These are phyloP conservation scores for Fusarium camptoceras DNA, from an alignment of 2,329 filamentous ascomycete species.

Conservation along the genomic window DNA sequence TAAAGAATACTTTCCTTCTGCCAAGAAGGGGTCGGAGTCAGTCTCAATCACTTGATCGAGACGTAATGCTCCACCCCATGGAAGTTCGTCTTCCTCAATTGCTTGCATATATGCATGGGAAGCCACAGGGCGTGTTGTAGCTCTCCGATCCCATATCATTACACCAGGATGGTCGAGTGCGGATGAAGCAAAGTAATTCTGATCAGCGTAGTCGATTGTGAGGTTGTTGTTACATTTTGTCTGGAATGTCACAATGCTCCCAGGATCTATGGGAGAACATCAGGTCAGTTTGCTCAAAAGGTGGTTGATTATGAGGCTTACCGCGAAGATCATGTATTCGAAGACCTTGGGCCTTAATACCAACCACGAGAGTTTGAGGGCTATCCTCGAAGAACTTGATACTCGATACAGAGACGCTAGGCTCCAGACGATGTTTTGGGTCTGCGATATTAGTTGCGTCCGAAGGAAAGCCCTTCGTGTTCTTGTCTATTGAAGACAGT, in stretches of 20 bases:
- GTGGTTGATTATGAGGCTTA: slow-evolving; percentile 50
- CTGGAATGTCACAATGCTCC: slow-evolving; percentile 68
- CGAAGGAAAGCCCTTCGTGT: slow-evolving; percentile 62
- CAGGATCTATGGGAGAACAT: slow-evolving; percentile 54
- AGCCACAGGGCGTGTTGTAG: slow-evolving; percentile 63
- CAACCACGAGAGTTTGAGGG: slow-evolving; percentile 79
- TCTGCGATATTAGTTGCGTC: slow-evolving; percentile 64
- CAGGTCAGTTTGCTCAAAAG: background rate
- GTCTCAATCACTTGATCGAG: slow-evolving; percentile 68
- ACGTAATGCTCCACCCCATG: slow-evolving; percentile 71
- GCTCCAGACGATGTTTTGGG: slow-evolving; percentile 69
- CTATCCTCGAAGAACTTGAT: slow-evolving; percentile 84
- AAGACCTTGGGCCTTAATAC: slow-evolving; percentile 79
- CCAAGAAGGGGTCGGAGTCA: slow-evolving; percentile 61
- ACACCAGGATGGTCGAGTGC: slow-evolving; percentile 79
- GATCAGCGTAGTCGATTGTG: slow-evolving; percentile 81
- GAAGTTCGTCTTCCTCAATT: slow-evolving; percentile 69
- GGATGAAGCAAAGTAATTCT: slow-evolving; percentile 87
- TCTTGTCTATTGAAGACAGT: slow-evolving; percentile 62
- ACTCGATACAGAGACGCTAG: slow-evolving; percentile 81
- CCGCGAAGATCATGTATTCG: slow-evolving; percentile 83
- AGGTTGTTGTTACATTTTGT: slow-evolving; percentile 78
- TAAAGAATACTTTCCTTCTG: slow-evolving; percentile 68
- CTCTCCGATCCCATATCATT: slow-evolving; percentile 82
- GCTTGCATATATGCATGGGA: slow-evolving; percentile 68